Base-by-base conservation (phyloP, 2,329 filamentous ascomycete genomes). In the Colletotrichum liriopes region DNA sequence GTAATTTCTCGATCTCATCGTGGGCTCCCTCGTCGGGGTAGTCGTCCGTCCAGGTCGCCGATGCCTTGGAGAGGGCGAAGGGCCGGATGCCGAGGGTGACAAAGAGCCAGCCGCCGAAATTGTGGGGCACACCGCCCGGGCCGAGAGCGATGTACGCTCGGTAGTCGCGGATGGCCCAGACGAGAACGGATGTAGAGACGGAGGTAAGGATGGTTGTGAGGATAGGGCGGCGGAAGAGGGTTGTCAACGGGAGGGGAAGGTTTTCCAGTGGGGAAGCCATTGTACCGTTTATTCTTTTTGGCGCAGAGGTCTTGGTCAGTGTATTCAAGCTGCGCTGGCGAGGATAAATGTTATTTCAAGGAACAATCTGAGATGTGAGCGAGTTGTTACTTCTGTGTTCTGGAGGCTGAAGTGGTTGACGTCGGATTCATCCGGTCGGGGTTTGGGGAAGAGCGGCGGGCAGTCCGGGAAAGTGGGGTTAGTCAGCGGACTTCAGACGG, bases 121-220 rank as follows among this genome's bases (percentile, higher is more conserved):
- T 84, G 75, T 84, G 78, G 0, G 85, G 84, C 0, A 85, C 68
- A 20, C 85, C 85, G 68, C 85, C 84, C 4, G 79, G 80, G 18
- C 85, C 85, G 41, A 87, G 80, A 1, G 82, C 80, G 20, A 84
- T 79, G 76, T 78, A 87, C 59, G 77, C 79, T 5, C 74, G 77
- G 77, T 87, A 87, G 68, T 74, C 72, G 23, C 29, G 65, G 39
- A 64, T 37, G 18, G 65, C 45, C 65, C 65, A 72, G 54, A 29
- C 32, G 18, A 72, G 54, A 9, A 54, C 6, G 26, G 51, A 16
- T 1, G 65, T 26, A 18, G 69, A 35, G 20, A 68, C 20, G 8
- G 65, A 49, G 32, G 56, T 23, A 35, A 71, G 51, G 16, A 26
- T 26, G 14, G 64, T 18, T n/a, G 37, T 23, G 18, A 62, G 39